phyloP scores from a whole-genome alignment of 306 rosid genomes.

The Sophora flavescens region DNA sequence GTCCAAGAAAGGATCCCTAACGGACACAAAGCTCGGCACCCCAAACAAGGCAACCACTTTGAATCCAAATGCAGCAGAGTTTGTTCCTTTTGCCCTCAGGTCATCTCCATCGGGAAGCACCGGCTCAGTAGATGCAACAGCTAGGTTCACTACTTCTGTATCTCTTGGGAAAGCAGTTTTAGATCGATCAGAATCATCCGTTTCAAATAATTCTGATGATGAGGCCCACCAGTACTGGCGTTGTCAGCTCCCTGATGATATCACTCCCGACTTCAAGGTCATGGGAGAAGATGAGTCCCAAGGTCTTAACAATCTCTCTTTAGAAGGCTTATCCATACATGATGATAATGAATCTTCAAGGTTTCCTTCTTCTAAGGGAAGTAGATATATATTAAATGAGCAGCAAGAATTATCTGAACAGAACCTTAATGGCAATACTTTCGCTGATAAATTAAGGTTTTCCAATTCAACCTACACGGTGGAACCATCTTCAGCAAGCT shows the following conservation, averaged over 20 bases:
- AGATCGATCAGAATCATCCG: conserved; percentile 83
- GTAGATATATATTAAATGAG: conserved; percentile 70
- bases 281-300: conserved; percentile 83
- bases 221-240: conserved; percentile 97
- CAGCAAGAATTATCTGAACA: conserved; percentile 59
- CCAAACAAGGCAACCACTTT: conserved; percentile 66
- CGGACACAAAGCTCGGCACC: conserved; percentile 58
- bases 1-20: conserved; percentile 68
- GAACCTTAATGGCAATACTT: conserved; percentile 59
- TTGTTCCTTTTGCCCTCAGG: conserved; percentile 82
- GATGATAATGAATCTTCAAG: conserved; percentile 66
- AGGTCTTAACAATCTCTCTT: conserved; percentile 70
- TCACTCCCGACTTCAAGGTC: conserved; percentile 94
- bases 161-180: conserved; percentile 83
- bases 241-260: conserved; percentile 95
- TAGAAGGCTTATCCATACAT: conserved; percentile 74
- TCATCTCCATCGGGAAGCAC: conserved; percentile 74
- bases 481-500: conserved; percentile 68
- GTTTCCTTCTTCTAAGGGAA: conserved; percentile 65
- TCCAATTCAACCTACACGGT: conserved; percentile 69
- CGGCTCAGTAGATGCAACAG: conserved; percentile 59
- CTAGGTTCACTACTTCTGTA: conserved; percentile 60
- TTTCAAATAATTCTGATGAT: conserved; percentile 87
- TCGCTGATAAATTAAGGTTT: conserved; percentile 70
- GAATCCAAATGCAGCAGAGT: conserved; percentile 99